Percentiles rank a stretch among this genome's conserved stretches.
Evolutionary conservation across 2,329 filamentous ascomycete species (phyloP).

Genomic region (Botrytis pseudocinerea): DNA sequence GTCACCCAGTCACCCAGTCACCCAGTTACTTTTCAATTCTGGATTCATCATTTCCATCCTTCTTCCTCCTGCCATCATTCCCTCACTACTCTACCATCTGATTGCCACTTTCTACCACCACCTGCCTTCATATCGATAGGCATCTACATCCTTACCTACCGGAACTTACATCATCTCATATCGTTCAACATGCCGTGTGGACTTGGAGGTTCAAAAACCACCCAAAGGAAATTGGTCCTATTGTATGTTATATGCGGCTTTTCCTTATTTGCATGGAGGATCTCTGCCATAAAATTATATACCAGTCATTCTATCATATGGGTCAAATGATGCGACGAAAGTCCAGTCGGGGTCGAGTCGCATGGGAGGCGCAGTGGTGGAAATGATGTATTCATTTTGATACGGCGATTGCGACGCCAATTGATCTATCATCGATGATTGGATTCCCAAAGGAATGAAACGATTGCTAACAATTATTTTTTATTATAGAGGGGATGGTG

Average conservation of each 20-base stretch:
- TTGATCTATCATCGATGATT: background rate
- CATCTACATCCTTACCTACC: background rate
- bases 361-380: conserved; percentile 1
- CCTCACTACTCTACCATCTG: background rate
- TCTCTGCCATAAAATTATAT: background rate
- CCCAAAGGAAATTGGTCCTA: conserved; percentile 73
- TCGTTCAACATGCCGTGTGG: conserved; percentile 39
- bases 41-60: background rate
- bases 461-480: conserved; percentile 26
- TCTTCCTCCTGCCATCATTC: background rate
- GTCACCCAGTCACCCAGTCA: background rate
- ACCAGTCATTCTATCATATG: background rate
- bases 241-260: conserved; percentile 52
- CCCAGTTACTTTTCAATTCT: conserved; percentile 1
- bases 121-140: background rate
- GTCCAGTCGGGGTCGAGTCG: background rate
- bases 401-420: background rate
- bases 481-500: conserved; percentile 78
- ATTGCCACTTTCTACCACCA: background rate
- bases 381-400: background rate
- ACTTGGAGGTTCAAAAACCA: conserved; percentile 60
- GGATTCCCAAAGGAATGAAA: conserved; percentile 15
- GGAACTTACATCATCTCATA: background rate
- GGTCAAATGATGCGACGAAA: conserved; percentile 7
- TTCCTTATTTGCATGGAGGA: background rate